A percentile compares a stretch with the other conserved stretches of the same genome.
These are phyloP conservation scores for Nematocida displodere DNA, from an alignment of 371 early-diverging fungal genomes.

Conservation along the genomic window DNA sequence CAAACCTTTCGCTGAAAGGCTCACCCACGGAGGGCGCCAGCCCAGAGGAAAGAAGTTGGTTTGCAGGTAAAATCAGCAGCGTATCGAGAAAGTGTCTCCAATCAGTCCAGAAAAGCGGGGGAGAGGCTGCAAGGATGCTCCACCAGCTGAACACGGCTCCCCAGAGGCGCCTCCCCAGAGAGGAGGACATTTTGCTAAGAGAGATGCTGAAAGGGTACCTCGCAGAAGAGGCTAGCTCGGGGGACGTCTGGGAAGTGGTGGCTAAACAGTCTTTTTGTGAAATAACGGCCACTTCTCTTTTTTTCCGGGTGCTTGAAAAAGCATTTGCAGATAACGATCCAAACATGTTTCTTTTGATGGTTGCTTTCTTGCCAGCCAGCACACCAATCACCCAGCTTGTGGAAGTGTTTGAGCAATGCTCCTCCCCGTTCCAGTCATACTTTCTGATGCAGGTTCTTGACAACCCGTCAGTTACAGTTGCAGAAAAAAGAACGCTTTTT, in stretches of 20 bases:
- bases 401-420: neutral
- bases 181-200: neutral
- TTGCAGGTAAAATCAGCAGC: too few relatives aligned
- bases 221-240: neutral
- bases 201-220: conserved; percentile 11
- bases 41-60: too few relatives aligned
- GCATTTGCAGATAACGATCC: neutral
- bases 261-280: neutral
- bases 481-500: conserved; percentile 11
- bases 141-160: too few relatives aligned
- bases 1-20: neutral
- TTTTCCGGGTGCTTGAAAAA: conserved; percentile 5
- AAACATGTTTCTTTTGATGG: conserved; percentile 9
- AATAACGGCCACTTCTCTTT: neutral
- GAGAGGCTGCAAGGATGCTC: too few relatives aligned
- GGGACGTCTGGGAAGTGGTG: neutral
- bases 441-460: neutral
- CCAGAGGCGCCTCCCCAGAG: too few relatives aligned
- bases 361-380: neutral
- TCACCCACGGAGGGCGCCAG: too few relatives aligned
- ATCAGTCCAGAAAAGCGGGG: too few relatives aligned
- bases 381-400: too few relatives aligned
- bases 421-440: conserved; percentile 11
- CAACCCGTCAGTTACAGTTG: neutral
- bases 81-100: too few relatives aligned